Evolutionary conservation across 2,329 filamentous ascomycete genomes (phyloP), one percentile per base, ranked within the genome.

Genomic region (Pyricularia sp.): DNA sequence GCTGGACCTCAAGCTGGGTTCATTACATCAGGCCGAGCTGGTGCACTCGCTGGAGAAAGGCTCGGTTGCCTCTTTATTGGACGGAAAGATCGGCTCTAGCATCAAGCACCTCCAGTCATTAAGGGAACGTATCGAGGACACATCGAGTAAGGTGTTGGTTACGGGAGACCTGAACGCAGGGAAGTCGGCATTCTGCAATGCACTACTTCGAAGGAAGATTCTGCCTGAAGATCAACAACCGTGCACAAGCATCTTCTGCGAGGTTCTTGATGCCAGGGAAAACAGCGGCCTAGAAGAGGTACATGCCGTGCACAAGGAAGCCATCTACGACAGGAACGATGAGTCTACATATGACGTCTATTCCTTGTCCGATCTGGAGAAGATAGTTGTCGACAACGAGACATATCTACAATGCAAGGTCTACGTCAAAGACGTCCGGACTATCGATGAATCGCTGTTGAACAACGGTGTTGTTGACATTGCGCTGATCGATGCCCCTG

Each of bases 391-490:
- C 26, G 92, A 97, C 74, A 96, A 96, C 73, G 85, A 88, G 63
- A 87, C 85, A 40, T 99, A 96, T 72, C 89, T 90, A 65, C 92
- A 96, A 73, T 97, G 94, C 84, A 99, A 99, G 77, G 88, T 99
- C 64, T 99, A 97, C 72, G 88, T 99, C 69, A 93, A 89, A 76
- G 94, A 99, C 73, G 88, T 90, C 35, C 87, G 94, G 65, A 84
- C 88, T 0, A 91, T 97, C 61, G 92, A 97, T 71, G 90, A 97
- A 73, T 97, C 93, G 8, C 79, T 99, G 8, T 85, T 99, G 65
- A 97, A 96, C 78, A 99, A 99, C 70, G 94, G 94, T 12, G 93
- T 97, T 1, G 94, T 99, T 57, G 94, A 99, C 72, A 99, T 99
- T 73, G 93, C 94, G 0, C 82, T 99, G 64, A 99, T 99, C 69